Evolutionary conservation across 225 moss, liverwort and hornwort species (phyloP).

Genomic region (Marchantia paleacea): DNA sequence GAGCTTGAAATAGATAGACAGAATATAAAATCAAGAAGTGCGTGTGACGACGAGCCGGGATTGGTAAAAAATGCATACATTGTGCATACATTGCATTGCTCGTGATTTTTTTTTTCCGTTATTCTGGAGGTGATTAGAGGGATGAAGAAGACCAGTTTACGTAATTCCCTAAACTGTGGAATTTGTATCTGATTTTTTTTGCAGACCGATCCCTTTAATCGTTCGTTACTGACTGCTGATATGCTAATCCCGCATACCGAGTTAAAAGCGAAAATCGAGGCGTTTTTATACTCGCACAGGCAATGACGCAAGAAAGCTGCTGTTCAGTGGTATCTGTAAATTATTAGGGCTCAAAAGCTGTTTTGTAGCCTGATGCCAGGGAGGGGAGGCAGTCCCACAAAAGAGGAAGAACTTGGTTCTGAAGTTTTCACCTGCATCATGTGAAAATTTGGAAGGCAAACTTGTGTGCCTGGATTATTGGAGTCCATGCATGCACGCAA

Average conservation of each 20-base stretch:
- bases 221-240: conserved; percentile 84
- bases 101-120: neutral
- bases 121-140: neutral
- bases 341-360: conserved; percentile 18
- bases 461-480: conserved; percentile 3
- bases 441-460: neutral
- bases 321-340: conserved; percentile 25
- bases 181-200: conserved; percentile 3
- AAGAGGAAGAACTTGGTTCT: conserved; percentile 12
- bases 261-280: conserved; percentile 76
- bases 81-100: too few species aligned
- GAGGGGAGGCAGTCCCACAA: neutral
- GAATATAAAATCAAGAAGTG: too few species aligned
- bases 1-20: too few species aligned
- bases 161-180: neutral
- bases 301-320: conserved; percentile 33
- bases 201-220: conserved; percentile 99
- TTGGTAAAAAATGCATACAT: too few species aligned
- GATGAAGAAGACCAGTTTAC: neutral
- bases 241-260: conserved; percentile 84
- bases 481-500: neutral
- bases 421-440: conserved; percentile 8
- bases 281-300: conserved; percentile 61
- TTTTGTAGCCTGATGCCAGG: conserved; percentile 8
- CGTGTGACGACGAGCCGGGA: too few species aligned